Evolutionary conservation across 352 stramenopile species (phyloP).

Genomic region (Pythium folliculosum): DNA sequence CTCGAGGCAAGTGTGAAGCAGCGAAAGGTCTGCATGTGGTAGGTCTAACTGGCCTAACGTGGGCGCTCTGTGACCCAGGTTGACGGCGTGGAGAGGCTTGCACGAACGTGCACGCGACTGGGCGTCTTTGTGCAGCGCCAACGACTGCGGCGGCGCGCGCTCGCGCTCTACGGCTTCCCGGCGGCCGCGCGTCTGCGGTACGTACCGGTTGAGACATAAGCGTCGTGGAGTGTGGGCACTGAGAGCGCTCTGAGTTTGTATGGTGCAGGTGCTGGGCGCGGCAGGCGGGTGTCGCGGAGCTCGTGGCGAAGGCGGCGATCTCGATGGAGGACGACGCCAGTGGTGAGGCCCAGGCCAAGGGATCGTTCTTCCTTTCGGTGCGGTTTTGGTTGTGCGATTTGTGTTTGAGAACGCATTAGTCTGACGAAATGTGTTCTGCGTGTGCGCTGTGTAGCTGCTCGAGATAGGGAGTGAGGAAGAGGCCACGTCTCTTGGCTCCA

Average conservation of each 20-base stretch:
- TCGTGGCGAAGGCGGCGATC: conserved; percentile 18
- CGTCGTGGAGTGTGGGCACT: not conserved
- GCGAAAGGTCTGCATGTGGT: no score
- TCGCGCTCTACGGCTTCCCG: conserved; percentile 17
- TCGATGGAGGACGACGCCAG: conserved; percentile 30
- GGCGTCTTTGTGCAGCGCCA: conserved; percentile 5
- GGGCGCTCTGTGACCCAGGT: conserved; percentile 3
- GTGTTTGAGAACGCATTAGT: not conserved
- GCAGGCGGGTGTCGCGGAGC: conserved; percentile 17
- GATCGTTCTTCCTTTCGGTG: conserved; percentile 22
- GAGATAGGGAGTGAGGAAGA: conserved; percentile 42
- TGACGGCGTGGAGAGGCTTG: conserved; percentile 15
- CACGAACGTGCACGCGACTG: conserved; percentile 3
- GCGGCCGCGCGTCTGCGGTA: conserved; percentile 2
- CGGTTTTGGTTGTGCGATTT: not conserved
- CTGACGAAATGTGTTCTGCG: no score
- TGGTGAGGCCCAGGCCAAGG: conserved; percentile 11
- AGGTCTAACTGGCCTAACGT: not conserved
- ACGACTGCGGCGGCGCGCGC: conserved; percentile 16
- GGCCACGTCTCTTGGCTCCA: conserved; percentile 40
- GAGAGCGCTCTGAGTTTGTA: not conserved
- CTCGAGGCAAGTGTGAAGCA: conserved; percentile 34
- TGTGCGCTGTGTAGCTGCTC: conserved; percentile 35
- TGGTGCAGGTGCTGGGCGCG: conserved; percentile 23
- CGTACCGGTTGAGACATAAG: no score